phyloP scores from a whole-genome alignment of 306 rosid genomes.

The Sechiopsis laciniata region DNA sequence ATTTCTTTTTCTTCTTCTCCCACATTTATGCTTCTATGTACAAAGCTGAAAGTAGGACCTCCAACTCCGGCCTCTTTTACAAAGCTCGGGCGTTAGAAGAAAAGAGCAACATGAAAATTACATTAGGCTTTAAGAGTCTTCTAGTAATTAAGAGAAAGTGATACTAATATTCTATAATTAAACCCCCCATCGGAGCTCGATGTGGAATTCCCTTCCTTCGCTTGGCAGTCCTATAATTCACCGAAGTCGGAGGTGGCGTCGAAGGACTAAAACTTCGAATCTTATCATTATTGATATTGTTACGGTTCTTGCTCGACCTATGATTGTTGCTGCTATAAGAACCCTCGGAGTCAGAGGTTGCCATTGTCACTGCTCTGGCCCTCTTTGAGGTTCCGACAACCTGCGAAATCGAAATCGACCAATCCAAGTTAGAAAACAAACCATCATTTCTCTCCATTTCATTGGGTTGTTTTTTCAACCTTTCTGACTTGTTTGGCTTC shows the following conservation, averaged over 20 bases:
- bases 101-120: constrained; percentile 18
- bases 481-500: constrained; percentile 15
- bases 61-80: constrained; percentile 43
- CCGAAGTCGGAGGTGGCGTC: constrained; percentile 86
- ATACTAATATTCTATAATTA: constrained; percentile 57
- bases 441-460: neutral
- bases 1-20: constrained; percentile 12
- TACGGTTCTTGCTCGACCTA: constrained; percentile 36
- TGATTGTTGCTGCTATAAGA: constrained; percentile 70
- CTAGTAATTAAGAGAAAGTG: constrained; percentile 35
- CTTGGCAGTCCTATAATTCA: constrained; percentile 68
- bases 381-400: constrained; percentile 70
- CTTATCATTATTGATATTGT: constrained; percentile 8
- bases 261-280: constrained; percentile 79
- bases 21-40: constrained; percentile 47
- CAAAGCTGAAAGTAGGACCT: constrained; percentile 26
- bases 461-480: neutral
- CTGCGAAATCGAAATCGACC: constrained; percentile 22
- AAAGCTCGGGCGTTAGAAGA: constrained; percentile 37
- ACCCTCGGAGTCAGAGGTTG: constrained; percentile 82
- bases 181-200: constrained; percentile 89
- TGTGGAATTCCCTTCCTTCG: constrained; percentile 97
- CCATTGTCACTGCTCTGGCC: constrained; percentile 22
- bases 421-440: neutral
- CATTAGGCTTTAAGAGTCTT: constrained; percentile 31